Base-by-base conservation (phyloP, 2,329 filamentous ascomycete genomes). In the Xylaria hypoxylon region DNA sequence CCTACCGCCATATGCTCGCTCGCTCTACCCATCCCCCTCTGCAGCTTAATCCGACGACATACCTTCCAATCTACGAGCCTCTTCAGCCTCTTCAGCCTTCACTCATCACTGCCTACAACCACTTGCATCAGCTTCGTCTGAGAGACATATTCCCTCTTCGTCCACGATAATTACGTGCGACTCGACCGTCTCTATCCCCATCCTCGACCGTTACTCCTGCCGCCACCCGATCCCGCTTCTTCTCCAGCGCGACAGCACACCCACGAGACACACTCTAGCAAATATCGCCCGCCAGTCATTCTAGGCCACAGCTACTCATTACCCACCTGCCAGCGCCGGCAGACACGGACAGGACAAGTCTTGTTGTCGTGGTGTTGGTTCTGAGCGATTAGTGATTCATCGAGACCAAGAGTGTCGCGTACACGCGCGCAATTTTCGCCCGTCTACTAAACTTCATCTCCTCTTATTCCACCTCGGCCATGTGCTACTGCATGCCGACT, bases 1-100 rank as follows among this genome's bases (percentile, higher is more conserved):
- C 58, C 35, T 38, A 15, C 50, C 58, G 45, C 44, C 35, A 38
- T n/a, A 45, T 26, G 10, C 24, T 28, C 24, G 2, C 31, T 31
- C 2, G 7, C 24, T 13, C n/a, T 40, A 11, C 6, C 33, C 31
- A 17, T 42, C 47, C 47, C 51, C 42, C 38, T 59, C 64, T 55
- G 52, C 59, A 66, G 38, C 59, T 61, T 62, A 52, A 59, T 62
- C 64, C 38, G 64, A 59, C 64, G 59, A 66, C 51, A 57, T 40
- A 47, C 44, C 31, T 52, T 28, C 33, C 15, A 51, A 40, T 51
- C 57, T 31, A 15, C 38, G 44, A 22, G 7, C 51, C 31, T 2
- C 24, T 11, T 7, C 33, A 8, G 35, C 35, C 52, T 7, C 35
- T 28, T 38, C 2, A 15, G 35, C 17, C 33, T 38, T 40, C 56